phyloP scores from a whole-genome alignment of 768 basidiomycete genomes.

The Amanita exitialis region DNA sequence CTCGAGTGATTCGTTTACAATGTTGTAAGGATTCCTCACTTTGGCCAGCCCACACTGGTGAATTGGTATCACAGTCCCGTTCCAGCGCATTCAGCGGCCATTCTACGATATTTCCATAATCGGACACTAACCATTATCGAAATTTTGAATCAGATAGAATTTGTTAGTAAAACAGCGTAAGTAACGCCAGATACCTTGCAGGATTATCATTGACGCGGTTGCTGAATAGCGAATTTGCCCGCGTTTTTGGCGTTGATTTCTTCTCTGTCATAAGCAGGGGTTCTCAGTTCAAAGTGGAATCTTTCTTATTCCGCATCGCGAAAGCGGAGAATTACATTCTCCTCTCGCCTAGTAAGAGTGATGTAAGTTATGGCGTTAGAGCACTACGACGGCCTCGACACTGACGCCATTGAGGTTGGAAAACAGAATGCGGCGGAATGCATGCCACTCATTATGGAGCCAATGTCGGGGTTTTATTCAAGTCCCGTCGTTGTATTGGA shows the following conservation, averaged over 20 bases:
- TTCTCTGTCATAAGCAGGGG: slow-evolving; percentile 91
- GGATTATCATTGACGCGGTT: not conserved
- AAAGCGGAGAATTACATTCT: slow-evolving; percentile 93
- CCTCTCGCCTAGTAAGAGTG: slow-evolving; percentile 78
- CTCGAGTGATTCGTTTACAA: slow-evolving; percentile 1
- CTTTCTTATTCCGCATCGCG: slow-evolving; percentile 94
- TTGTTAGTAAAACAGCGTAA: slow-evolving; percentile 86
- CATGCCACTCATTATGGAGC: slow-evolving; percentile 93
- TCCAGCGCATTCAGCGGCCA: slow-evolving; percentile 41
- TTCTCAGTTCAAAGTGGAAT: slow-evolving; percentile 98
- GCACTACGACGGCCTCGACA: not conserved
- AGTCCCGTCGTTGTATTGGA: slow-evolving; percentile 91
- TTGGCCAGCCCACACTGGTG: slow-evolving; percentile 50
- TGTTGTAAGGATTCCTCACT: slow-evolving; percentile 59
- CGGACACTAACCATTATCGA: slow-evolving; percentile 66
- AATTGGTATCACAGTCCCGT: slow-evolving; percentile 55
- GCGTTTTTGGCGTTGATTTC: slow-evolving; percentile 96
- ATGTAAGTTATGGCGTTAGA: slow-evolving; percentile 38
- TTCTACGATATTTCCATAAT: slow-evolving; percentile 54
- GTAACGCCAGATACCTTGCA: slow-evolving; percentile 14
- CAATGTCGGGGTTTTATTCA: slow-evolving; percentile 84
- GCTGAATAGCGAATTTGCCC: slow-evolving; percentile 77
- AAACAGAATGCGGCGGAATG: slow-evolving; percentile 95
- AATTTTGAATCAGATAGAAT: slow-evolving; percentile 72
- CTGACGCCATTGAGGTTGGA: slow-evolving; percentile 59